Evolutionary conservation across 2,329 filamentous ascomycete genomes (phyloP).

Genomic region (Trichoderma koningiopsis): DNA sequence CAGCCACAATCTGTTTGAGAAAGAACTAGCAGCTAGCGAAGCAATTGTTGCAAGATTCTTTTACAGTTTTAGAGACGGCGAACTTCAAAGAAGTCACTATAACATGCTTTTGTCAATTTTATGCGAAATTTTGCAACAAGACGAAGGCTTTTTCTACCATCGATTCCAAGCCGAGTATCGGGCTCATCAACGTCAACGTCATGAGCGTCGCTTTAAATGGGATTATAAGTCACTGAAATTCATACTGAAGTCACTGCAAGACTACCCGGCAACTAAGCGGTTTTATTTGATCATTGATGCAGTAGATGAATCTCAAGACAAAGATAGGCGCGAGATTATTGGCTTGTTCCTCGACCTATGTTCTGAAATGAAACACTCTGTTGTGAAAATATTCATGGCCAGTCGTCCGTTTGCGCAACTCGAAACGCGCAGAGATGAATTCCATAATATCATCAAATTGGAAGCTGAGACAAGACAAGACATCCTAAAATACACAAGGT

Average conservation of each 20-base stretch:
- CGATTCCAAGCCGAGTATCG: not conserved
- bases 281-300: not conserved
- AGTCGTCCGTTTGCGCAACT: not conserved
- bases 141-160: not conserved
- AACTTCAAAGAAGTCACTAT: not conserved
- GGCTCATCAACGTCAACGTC: not conserved
- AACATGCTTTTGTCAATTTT: not conserved
- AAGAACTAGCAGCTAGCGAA: not conserved
- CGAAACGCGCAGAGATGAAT: not conserved
- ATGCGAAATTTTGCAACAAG: not conserved
- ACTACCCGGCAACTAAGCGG: not conserved
- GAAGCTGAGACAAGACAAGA: not conserved
- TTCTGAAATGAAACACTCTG: not conserved
- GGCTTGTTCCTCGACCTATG: not conserved
- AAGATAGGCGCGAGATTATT: not conserved
- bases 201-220: not conserved
- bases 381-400: not conserved
- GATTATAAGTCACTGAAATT: not conserved
- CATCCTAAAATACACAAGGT: no score
- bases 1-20: fast-evolving
- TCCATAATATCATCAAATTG: not conserved
- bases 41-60: not conserved
- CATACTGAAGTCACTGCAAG: not conserved
- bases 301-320: not conserved
- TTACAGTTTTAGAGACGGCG: not conserved